Conservation (phyloP, 139 green algal species). For the Chlamydomonas schloesseri region DNA sequence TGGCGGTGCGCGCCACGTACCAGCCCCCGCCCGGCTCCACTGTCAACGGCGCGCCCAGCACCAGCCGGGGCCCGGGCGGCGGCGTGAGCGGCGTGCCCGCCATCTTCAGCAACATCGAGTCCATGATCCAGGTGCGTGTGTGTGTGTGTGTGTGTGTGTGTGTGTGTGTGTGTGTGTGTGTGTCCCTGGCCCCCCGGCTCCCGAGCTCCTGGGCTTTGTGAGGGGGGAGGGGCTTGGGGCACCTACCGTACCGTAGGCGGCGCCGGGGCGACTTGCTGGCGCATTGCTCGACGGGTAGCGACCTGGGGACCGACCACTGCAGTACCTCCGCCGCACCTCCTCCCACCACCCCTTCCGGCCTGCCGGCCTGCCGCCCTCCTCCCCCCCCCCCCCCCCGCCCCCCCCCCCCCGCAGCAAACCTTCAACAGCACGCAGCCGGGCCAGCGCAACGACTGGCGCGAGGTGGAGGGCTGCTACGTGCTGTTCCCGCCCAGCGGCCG, state of each 20-base stretch:
- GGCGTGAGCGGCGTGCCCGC: neutral
- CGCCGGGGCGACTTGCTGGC: too few species aligned
- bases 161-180: neutral
- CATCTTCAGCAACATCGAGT: constrained; percentile 53
- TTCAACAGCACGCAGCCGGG: constrained; percentile 56
- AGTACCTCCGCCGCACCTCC: too few species aligned
- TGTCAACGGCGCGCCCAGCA: constrained; percentile 15
- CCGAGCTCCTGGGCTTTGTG: too few species aligned
- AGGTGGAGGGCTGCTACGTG: constrained; percentile 83
- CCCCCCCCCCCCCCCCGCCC: neutral
- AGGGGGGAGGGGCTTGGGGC: too few species aligned
- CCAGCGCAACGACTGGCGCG: constrained; percentile 64
- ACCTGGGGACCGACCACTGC: too few species aligned
- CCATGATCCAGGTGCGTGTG: constrained; percentile 35
- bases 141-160: too few species aligned
- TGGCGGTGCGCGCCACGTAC: constrained; percentile 2
- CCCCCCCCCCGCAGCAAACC: constrained; percentile 14
- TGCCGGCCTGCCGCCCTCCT: neutral
- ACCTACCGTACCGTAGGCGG: too few species aligned
- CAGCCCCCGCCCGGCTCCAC: constrained; percentile 13
- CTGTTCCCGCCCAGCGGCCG: constrained; percentile 61
- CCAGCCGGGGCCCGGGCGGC: neutral
- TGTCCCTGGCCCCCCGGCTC: too few species aligned
- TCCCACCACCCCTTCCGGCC: too few species aligned
- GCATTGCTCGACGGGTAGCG: too few species aligned